These are phyloP conservation scores for Capronia americana DNA, from an alignment of 2,329 filamentous ascomycete genomes.

Conservation along the genomic window DNA sequence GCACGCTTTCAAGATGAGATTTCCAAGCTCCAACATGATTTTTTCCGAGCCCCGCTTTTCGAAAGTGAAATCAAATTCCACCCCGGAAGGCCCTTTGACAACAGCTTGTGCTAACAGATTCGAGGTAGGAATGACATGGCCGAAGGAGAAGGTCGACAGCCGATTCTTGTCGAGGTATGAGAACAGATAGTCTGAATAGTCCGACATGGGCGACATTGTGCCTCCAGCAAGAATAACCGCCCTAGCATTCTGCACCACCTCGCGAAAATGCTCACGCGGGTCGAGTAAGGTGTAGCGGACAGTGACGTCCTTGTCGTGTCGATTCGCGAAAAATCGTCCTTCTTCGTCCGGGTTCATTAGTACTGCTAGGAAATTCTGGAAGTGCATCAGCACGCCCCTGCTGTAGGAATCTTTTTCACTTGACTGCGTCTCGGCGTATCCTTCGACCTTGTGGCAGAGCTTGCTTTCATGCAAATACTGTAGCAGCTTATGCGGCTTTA, in stretches of 20 bases:
- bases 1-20: slow-evolving; percentile 74
- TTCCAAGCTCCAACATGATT: slow-evolving; percentile 77
- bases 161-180: slow-evolving; percentile 69
- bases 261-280: slow-evolving; percentile 87
- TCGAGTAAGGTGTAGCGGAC: slow-evolving; percentile 89
- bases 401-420: slow-evolving; percentile 45
- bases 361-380: slow-evolving; percentile 74
- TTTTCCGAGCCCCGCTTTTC: slow-evolving; percentile 71
- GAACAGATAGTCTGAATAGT: slow-evolving; percentile 87
- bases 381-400: slow-evolving; percentile 61
- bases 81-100: slow-evolving; percentile 54
- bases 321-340: slow-evolving; percentile 65
- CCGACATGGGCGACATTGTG: slow-evolving; percentile 96
- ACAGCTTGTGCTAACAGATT: slow-evolving; percentile 83
- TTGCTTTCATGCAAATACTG: slow-evolving; percentile 91
- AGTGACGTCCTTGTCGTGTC: slow-evolving; percentile 57
- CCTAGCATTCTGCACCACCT: slow-evolving; percentile 81
- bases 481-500: slow-evolving; percentile 89
- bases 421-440: slow-evolving; percentile 66
- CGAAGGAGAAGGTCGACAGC: slow-evolving; percentile 85
- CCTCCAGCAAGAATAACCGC: slow-evolving; percentile 91
- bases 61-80: slow-evolving; percentile 85
- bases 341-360: slow-evolving; percentile 83
- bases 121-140: slow-evolving; percentile 84
- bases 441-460: slow-evolving; percentile 90